These are phyloP conservation scores for Capsella rubella DNA, from an alignment of 441 rosid genomes.

Conservation along the genomic window DNA sequence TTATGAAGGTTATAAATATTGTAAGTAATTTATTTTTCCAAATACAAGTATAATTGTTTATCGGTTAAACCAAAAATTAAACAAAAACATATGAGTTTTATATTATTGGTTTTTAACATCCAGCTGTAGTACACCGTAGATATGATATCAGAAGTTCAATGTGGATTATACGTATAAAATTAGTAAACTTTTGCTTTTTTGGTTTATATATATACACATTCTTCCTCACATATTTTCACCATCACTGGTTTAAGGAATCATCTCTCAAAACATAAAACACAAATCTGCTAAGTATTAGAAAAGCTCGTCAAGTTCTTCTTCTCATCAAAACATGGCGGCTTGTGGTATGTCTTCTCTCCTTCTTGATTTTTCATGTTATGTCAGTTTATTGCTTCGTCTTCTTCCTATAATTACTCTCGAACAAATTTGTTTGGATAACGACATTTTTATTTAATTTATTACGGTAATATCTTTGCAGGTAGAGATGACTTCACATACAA, in stretches of 20 bases:
- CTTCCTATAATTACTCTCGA: neutral
- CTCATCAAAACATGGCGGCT: neutral
- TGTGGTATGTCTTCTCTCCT: neutral
- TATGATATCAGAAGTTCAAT: neutral
- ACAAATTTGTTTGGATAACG: neutral
- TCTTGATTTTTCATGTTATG: neutral
- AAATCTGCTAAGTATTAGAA: neutral
- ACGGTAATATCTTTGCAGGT: neutral
- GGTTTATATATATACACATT: neutral
- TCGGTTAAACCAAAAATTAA: neutral
- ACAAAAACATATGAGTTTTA: neutral
- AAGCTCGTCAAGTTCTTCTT: too few relatives aligned
- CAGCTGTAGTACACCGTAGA: neutral
- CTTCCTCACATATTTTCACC: neutral
- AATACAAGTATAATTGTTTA: neutral
- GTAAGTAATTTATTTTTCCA: neutral
- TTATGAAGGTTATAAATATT: neutral
- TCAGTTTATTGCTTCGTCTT: neutral
- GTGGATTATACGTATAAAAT: neutral
- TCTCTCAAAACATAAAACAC: neutral
- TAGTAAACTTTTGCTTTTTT: neutral
- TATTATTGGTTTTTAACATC: neutral
- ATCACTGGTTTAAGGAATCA: neutral
- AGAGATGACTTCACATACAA: neutral
- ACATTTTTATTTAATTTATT: neutral